Evolutionary conservation across 192 early-diverging fungal species (phyloP), one percentile per base, ranked within the genome.

Genomic region (Mortierella claussenii): DNA sequence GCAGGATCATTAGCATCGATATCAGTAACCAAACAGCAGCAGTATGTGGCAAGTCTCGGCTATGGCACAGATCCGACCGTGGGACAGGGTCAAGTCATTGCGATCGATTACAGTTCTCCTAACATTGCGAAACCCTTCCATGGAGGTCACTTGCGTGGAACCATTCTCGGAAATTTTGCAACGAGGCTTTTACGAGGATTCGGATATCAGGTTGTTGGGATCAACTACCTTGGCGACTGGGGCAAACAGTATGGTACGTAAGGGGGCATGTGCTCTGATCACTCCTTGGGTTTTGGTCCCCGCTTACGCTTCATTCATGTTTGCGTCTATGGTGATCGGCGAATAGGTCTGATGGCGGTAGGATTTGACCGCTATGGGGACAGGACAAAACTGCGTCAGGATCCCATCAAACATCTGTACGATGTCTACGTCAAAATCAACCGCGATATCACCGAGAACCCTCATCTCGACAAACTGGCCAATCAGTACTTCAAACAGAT

Each of bases 71-170:
- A 88, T 61, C 70, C 68, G 33, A 46, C 65, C 0, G 44, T 78
- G 0, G 86, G 88, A 24, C 68, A 81, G 1, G 84, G 88, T 31
- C 90, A 92, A 78, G 85, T 88, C 23, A 89, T 90, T 12, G 81
- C 97, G 23, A 87, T 97, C 60, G 97, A 99, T 76, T 99, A 90
- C 78, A 91, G 88, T 63, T 93, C 91, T 50, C 97, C 97, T 36
- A 98, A 99, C 79, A 96, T 99, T 55, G 97, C 97, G 52, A 99
- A 98, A 81, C 93, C 92, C 8, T 96, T 98, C 86, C 97, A 99
- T 80, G 94, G 90, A 52, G 97, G 97, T 1, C 97, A 99, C 82
- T 82, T 99, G 69, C 88, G 96, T 52, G 93, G 93, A 51, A 99
- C 96, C 1, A 98, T 99, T 75, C 92, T 99, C 54, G 97, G 97